Evolutionary conservation across 306 rosid species (phyloP).

Genomic region (Acacia acuminata): DNA sequence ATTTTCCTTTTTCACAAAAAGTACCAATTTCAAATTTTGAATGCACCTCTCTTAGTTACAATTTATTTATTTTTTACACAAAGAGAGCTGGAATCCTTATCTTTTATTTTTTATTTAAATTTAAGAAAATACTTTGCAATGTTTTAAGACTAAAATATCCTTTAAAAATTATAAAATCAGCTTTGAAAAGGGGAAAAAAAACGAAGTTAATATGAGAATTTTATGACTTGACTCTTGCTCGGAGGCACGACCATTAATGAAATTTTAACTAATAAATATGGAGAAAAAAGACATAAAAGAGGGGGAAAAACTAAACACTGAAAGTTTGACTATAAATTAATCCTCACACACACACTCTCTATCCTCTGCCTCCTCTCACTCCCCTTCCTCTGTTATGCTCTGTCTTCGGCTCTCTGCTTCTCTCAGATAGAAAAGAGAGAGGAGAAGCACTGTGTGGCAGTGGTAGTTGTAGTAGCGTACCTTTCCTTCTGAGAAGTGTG

Average conservation of each 20-base stretch:
- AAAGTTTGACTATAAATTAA: slow-evolving; percentile 61
- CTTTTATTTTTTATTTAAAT: background rate
- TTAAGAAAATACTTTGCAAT: background rate
- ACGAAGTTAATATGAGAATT: background rate
- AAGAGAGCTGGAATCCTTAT: background rate
- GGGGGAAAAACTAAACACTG: background rate
- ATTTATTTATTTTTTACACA: background rate
- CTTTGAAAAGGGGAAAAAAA: no score
- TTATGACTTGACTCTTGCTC: background rate
- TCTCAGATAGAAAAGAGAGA: slow-evolving; percentile 27
- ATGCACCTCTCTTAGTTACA: background rate
- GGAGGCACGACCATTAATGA: no score
- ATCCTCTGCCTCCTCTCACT: slow-evolving; percentile 25
- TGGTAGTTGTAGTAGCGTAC: background rate
- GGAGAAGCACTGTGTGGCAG: slow-evolving; percentile 40
- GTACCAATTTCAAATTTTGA: background rate
- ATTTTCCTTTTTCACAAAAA: background rate
- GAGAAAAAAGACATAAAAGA: no score
- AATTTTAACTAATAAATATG: no score
- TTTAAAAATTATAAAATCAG: background rate
- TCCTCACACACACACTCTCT: slow-evolving; percentile 36
- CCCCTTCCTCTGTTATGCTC: slow-evolving; percentile 34
- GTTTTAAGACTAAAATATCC: background rate
- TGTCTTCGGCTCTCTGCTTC: slow-evolving; percentile 44
- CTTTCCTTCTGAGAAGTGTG: slow-evolving; percentile 14